Percentiles rank a stretch among this genome's conserved stretches.
Evolutionary conservation across 495 filamentous ascomycete species (phyloP).

Genomic region (Hypoxylon lienhwacheense): DNA sequence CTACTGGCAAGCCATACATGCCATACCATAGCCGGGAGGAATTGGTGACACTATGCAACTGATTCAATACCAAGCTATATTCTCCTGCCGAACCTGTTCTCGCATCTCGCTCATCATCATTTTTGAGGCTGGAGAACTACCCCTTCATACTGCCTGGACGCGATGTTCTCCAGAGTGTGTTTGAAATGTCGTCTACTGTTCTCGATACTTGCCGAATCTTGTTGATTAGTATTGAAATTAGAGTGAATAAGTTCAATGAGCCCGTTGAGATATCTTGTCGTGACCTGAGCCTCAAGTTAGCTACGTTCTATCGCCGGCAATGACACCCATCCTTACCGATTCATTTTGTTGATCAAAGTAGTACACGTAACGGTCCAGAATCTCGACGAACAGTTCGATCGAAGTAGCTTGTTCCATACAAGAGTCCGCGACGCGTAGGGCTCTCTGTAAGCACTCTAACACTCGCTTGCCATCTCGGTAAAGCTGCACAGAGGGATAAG

Average conservation of each 20-base stretch:
- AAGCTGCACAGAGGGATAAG: slow-evolving; percentile 55
- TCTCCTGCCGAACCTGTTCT: not conserved
- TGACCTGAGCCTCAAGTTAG: slow-evolving; percentile 60
- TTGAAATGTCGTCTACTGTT: slow-evolving; percentile 89
- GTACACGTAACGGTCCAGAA: slow-evolving; percentile 96
- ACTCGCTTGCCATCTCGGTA: slow-evolving; percentile 98
- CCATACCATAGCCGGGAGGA: not conserved
- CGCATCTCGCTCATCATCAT: slow-evolving; percentile 20
- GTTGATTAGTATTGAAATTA: slow-evolving; percentile 77
- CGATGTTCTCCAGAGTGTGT: slow-evolving; percentile 90
- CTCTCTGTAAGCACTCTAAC: slow-evolving; percentile 92
- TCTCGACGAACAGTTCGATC: slow-evolving; percentile 97
- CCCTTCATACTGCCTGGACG: slow-evolving; percentile 87
- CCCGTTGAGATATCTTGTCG: slow-evolving; percentile 96
- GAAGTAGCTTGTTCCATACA: slow-evolving; percentile 99
- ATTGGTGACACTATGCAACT: not conserved
- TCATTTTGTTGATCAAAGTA: slow-evolving; percentile 99
- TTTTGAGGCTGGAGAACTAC: slow-evolving; percentile 75
- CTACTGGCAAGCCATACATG: slow-evolving; percentile 2
- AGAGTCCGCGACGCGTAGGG: slow-evolving; percentile 92
- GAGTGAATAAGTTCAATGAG: slow-evolving; percentile 98
- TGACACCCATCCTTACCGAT: slow-evolving; percentile 60
- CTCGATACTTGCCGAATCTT: slow-evolving; percentile 78
- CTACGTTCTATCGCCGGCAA: not conserved
- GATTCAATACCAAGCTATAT: not conserved